Conservation (phyloP, 2,329 filamentous ascomycete genomes). For the Neofusicoccum laricinum region DNA sequence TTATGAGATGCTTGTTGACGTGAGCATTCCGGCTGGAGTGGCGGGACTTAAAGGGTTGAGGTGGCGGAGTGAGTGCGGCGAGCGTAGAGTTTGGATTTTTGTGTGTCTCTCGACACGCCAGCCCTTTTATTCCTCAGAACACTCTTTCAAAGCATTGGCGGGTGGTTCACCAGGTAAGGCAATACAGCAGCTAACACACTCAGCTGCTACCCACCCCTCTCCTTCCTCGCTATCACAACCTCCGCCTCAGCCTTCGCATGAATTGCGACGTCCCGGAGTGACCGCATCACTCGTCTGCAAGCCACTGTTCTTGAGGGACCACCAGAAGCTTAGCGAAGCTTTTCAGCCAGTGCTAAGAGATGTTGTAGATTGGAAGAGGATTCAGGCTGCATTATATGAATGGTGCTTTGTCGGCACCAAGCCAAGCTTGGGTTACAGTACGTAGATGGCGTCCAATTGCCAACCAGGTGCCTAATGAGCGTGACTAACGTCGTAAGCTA, state of each 20-base stretch:
- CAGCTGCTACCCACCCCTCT: background rate
- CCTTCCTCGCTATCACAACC: background rate
- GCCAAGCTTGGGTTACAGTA: too few relatives aligned
- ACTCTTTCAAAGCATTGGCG: too few relatives aligned
- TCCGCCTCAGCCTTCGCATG: background rate
- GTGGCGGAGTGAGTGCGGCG: background rate
- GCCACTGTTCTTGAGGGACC: too few relatives aligned
- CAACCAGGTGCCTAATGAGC: too few relatives aligned
- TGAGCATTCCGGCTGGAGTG: slow-evolving; percentile 6
- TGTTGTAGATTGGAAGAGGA: background rate
- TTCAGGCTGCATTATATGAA: background rate
- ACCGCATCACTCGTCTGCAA: too few relatives aligned
- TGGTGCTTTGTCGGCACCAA: background rate
- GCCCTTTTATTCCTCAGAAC: background rate
- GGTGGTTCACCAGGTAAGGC: background rate
- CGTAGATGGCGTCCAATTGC: too few relatives aligned
- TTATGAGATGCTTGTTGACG: slow-evolving; percentile 13
- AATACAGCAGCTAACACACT: background rate
- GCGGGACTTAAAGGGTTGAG: background rate
- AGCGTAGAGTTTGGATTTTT: background rate
- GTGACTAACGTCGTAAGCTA: too few relatives aligned
- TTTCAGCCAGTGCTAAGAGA: background rate
- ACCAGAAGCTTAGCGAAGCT: background rate
- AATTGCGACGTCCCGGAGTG: too few relatives aligned
- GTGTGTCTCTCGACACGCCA: background rate